Base-by-base conservation (phyloP, 2,329 filamentous ascomycete genomes). In the Talaromyces sp. region DNA sequence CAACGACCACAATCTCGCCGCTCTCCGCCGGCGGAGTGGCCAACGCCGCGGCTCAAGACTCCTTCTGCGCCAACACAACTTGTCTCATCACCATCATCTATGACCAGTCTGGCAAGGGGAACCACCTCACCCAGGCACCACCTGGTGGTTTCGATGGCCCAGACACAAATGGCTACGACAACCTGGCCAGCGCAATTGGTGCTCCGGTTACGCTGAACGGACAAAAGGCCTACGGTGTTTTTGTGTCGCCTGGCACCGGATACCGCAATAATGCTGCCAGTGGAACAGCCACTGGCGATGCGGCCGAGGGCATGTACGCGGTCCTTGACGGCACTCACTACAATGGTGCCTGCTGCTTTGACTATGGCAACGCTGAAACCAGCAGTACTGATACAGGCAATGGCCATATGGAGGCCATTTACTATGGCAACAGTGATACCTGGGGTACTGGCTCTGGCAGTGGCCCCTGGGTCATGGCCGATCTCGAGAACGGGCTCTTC, bases 391-490 rank as follows among this genome's bases (percentile, higher is more conserved):
- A 60, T 41, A 60, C 58, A 5, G 58, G 58, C 24, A 56, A 56
- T 24, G 58, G 58, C 24, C 58, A 60, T 27, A 60, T 60, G 58
- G 58, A 60, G 52, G 58, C 58, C 11, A 56, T 60, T 46, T 60
- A 60, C 11, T 60, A 41, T n/a, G 58, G 58, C 10, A 48, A 51
- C 26, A n/a, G 27, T 29, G 51, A 53, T 24, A 27, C n/a, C 31
- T 56, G 58, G 53, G 58, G 58, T 11, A 21, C 8, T 21, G 58
- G 58, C 27, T 50, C 58, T 24, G 58, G 58, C n/a, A 56, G 29
- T 24, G 58, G 58, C 27, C 58, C 58, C 17, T 60, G 58, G 58
- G 11, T 60, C 17, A 60, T 60, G 58, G 58, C 58, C 29, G 58
- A 60, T 52, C 41, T 60, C 1, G 58, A 60, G 53, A 60, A 60